Percentiles rank a stretch among this genome's conserved stretches.
Evolutionary conservation across 192 early-diverging fungal species (phyloP).

Genomic region (Linnemannia exigua): DNA sequence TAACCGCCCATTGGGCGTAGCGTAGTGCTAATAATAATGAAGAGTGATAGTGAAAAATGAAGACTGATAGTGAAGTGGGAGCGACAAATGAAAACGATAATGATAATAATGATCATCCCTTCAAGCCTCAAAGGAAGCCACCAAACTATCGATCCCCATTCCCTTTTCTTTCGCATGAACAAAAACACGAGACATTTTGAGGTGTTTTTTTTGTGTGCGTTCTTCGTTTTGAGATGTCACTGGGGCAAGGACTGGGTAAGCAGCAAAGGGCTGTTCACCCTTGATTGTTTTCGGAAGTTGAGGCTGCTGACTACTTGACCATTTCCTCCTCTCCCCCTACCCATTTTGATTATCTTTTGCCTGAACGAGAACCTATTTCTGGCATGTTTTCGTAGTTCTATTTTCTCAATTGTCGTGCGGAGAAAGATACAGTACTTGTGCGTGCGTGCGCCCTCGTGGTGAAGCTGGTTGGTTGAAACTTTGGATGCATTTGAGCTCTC

Average conservation of each 20-base stretch:
- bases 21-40: too few relatives aligned
- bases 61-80: too few relatives aligned
- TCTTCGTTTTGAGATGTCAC: not conserved
- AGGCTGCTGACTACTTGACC: too few relatives aligned
- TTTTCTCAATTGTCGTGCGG: not conserved
- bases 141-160: too few relatives aligned
- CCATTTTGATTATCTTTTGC: not conserved
- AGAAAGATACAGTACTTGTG: not conserved
- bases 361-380: not conserved
- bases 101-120: not conserved
- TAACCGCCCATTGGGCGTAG: too few relatives aligned
- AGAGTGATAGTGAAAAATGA: too few relatives aligned
- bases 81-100: not conserved
- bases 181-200: not conserved
- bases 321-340: not conserved
- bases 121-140: too few relatives aligned
- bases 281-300: conserved; percentile 3
- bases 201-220: not conserved
- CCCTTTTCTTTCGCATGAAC: not conserved
- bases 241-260: not conserved
- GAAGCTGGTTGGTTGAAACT: not conserved
- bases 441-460: not conserved
- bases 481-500: not conserved
- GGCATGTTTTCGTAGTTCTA: not conserved
- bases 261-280: too few relatives aligned